Conservation (phyloP, 192 early-diverging fungal genomes). For the Linnemannia zychae region DNA sequence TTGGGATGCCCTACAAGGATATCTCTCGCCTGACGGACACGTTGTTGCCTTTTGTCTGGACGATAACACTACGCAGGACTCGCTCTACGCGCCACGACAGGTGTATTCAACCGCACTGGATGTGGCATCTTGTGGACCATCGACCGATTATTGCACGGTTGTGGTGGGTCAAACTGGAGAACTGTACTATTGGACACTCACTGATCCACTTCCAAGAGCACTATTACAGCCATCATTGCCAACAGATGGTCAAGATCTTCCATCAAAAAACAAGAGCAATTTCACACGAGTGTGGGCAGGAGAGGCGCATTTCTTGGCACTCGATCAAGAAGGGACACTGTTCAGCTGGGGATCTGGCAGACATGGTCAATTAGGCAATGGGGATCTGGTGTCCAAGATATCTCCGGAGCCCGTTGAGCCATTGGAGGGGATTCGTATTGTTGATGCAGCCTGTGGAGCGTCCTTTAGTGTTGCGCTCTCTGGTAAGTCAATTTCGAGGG, state of each 20-base stretch:
- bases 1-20: conserved; percentile 27
- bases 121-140: conserved; percentile 31
- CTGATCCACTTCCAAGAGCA: background rate
- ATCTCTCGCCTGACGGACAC: conserved; percentile 9
- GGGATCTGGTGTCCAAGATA: conserved; percentile 29
- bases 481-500: conserved; percentile 18
- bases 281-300: conserved; percentile 44
- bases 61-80: background rate
- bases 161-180: conserved; percentile 12
- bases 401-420: conserved; percentile 50
- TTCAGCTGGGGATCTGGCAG: conserved; percentile 60
- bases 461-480: conserved; percentile 50
- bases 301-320: conserved; percentile 51
- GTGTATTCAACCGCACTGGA: conserved; percentile 10
- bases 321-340: conserved; percentile 32
- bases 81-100: background rate
- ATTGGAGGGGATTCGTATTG: conserved; percentile 49
- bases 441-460: conserved; percentile 53
- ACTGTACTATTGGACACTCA: conserved; percentile 19
- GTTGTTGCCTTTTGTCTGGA: conserved; percentile 4
- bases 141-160: conserved; percentile 24
- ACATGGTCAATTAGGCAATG: conserved; percentile 59
- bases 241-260: background rate
- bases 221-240: background rate
- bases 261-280: background rate